Evolutionary conservation across 805 yeast genomes (phyloP).

Genomic region (Candida insectorum): DNA sequence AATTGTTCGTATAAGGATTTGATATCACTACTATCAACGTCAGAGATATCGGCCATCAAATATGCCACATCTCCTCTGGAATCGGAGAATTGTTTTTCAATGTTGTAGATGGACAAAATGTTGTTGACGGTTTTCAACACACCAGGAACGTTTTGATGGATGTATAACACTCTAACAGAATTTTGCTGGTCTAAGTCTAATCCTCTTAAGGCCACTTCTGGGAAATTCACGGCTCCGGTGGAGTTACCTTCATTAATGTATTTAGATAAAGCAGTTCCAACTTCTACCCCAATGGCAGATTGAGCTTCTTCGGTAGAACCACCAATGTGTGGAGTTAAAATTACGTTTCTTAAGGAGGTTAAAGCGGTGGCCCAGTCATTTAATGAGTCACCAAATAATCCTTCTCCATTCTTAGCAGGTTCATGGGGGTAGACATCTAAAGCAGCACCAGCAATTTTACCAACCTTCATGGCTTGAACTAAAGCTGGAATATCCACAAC

Average conservation of each 20-base stretch:
- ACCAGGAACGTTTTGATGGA: slow-evolving; percentile 98
- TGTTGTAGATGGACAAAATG: slow-evolving; percentile 89
- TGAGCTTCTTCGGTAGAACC: slow-evolving; percentile 99
- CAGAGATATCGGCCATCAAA: slow-evolving; percentile 94
- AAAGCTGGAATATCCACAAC: slow-evolving; percentile 95
- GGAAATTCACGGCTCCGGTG: slow-evolving; percentile 96
- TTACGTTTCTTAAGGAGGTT: slow-evolving; percentile 77
- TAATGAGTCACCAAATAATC: slow-evolving; percentile 65
- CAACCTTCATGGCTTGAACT: slow-evolving; percentile 85
- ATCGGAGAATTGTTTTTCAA: slow-evolving; percentile 97
- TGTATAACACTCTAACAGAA: slow-evolving; percentile 89
- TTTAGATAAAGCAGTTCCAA: slow-evolving; percentile 77
- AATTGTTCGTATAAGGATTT: slow-evolving; percentile 79
- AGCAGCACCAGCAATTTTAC: slow-evolving; percentile 96
- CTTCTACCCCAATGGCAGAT: slow-evolving; percentile 95
- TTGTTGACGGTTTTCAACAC: slow-evolving; percentile 96
- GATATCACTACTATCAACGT: slow-evolving; percentile 78
- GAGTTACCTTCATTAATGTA: slow-evolving; percentile 96
- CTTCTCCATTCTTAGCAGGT: slow-evolving; percentile 95
- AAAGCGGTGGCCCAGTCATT: slow-evolving; percentile 85
- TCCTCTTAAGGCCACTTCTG: slow-evolving; percentile 90
- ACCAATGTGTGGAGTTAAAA: slow-evolving; percentile 96
- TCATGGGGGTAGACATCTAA: slow-evolving; percentile 95
- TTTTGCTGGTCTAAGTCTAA: slow-evolving; percentile 82
- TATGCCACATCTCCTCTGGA: slow-evolving; percentile 95